These are phyloP conservation scores for Wickerhamomyces queroliae DNA, from an alignment of 805 yeast genomes.

Conservation along the genomic window DNA sequence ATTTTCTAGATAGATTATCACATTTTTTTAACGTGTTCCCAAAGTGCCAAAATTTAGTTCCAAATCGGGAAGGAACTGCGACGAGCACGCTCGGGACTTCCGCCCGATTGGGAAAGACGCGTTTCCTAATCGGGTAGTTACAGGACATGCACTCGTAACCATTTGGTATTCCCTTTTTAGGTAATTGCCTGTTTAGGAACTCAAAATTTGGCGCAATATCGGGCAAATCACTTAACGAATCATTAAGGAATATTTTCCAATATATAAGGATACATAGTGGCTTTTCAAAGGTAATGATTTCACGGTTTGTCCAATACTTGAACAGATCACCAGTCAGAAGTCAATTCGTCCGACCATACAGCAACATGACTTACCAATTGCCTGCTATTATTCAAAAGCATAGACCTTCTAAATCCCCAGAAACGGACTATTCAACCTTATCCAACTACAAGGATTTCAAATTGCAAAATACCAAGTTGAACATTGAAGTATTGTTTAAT, in stretches of 20 bases:
- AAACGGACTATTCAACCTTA: conserved; percentile 69
- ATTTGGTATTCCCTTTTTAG: background rate
- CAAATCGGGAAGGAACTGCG: background rate
- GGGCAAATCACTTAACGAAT: too few relatives aligned
- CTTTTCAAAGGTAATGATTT: too few relatives aligned
- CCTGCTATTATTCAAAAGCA: conserved; percentile 23
- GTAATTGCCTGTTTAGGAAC: background rate
- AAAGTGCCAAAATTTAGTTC: too few relatives aligned
- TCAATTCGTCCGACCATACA: background rate
- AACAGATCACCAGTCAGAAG: too few relatives aligned
- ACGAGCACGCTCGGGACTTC: background rate
- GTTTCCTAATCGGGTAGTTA: background rate
- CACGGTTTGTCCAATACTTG: too few relatives aligned
- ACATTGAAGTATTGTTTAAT: conserved; percentile 51
- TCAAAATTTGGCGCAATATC: background rate
- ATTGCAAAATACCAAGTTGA: conserved; percentile 45
- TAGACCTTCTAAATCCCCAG: conserved; percentile 36
- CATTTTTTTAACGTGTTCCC: too few relatives aligned
- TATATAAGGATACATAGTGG: too few relatives aligned
- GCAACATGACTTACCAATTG: conserved; percentile 4
- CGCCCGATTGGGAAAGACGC: background rate
- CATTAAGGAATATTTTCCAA: background rate
- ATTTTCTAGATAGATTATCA: too few relatives aligned
- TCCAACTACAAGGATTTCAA: conserved; percentile 60
- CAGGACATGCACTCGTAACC: background rate